phyloP scores from a whole-genome alignment of 1,284 basidiomycete species.

The Cryptococcus maquisensis region DNA sequence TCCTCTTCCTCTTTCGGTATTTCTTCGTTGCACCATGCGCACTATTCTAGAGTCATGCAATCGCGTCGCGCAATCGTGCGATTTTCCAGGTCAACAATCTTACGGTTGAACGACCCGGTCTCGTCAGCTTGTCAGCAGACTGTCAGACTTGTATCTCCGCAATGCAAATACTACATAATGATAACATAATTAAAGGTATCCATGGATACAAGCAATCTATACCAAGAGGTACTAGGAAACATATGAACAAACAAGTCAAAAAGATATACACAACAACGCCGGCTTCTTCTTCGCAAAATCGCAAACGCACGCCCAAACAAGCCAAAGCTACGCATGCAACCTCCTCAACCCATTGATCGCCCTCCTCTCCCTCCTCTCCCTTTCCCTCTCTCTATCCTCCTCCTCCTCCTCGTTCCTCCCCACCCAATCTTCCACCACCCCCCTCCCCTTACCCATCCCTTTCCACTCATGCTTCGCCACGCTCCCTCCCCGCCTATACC shows the following conservation, averaged over 20 bases:
- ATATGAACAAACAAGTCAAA: not conserved
- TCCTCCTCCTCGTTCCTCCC: constrained; percentile 55
- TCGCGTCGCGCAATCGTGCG: too few species aligned
- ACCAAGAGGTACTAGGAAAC: not conserved
- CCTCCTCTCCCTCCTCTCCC: not conserved
- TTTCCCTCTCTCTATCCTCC: not conserved
- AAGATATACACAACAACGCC: not conserved
- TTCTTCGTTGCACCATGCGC: too few species aligned
- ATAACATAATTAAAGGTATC: not conserved
- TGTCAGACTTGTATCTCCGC: too few species aligned
- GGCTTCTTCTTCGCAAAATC: not conserved
- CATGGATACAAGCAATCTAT: not conserved
- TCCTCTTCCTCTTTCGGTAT: too few species aligned
- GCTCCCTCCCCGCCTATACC: constrained; percentile 58
- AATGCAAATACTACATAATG: too few species aligned
- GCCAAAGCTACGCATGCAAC: not conserved
- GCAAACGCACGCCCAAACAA: not conserved
- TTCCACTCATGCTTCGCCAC: constrained; percentile 93
- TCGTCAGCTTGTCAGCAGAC: too few species aligned
- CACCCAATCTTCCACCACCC: constrained; percentile 67
- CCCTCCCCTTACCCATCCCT: constrained; percentile 67
- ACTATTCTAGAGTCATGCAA: too few species aligned
- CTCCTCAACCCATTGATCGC: not conserved
- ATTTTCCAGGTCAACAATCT: too few species aligned
- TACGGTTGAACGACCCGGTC: too few species aligned